Conservation (phyloP, 2,329 filamentous ascomycete genomes). For the Talaromyces sp. region DNA sequence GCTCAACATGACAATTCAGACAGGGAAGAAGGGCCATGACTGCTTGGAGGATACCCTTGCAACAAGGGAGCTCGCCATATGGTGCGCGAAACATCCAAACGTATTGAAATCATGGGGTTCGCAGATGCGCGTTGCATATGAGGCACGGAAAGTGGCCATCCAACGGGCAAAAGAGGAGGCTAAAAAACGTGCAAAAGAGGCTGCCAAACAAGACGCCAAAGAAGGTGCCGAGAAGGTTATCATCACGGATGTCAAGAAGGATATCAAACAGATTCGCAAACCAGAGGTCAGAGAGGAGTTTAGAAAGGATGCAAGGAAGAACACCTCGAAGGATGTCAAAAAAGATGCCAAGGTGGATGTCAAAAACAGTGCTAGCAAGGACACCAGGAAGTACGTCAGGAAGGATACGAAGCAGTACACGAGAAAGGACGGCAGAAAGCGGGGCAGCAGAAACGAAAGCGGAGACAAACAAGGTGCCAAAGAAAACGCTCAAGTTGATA, state of each 20-base stretch:
- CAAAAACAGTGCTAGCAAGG: too few relatives aligned
- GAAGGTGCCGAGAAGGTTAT: not conserved
- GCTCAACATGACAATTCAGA: constrained; percentile 39
- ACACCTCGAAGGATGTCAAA: not conserved
- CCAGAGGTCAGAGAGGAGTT: not conserved
- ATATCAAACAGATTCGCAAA: not conserved
- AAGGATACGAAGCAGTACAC: not conserved
- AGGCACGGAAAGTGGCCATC: not conserved
- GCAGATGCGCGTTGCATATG: not conserved
- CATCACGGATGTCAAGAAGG: not conserved
- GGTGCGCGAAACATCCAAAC: constrained; percentile 43
- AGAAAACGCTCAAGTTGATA: not conserved
- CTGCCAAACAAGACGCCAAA: not conserved
- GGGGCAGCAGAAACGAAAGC: not conserved
- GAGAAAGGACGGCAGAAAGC: not conserved
- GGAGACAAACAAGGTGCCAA: not conserved
- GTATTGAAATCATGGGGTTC: constrained; percentile 38
- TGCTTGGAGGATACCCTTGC: constrained; percentile 53
- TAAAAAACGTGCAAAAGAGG: not conserved
- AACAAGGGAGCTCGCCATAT: constrained; percentile 50
- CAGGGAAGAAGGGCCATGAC: constrained; percentile 43
- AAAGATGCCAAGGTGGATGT: too few relatives aligned
- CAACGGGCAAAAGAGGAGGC: not conserved
- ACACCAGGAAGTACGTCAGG: not conserved
- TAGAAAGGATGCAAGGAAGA: too few relatives aligned